Conservation (phyloP, 2,329 filamentous ascomycete genomes). For the Fusarium nelsonii region DNA sequence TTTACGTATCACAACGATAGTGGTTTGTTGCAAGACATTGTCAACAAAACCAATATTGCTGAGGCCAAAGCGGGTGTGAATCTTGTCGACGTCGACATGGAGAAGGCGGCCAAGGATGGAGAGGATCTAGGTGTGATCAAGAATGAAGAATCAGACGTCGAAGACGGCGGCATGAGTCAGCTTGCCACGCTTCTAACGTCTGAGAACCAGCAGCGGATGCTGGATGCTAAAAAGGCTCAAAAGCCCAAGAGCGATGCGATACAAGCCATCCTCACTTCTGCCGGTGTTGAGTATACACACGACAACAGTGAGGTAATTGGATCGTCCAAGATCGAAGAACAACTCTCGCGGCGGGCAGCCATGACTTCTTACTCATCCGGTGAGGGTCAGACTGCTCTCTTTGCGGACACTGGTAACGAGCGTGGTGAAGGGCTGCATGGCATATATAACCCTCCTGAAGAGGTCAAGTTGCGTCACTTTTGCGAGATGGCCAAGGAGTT, state of each 20-base stretch:
- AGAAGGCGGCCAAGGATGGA: constrained; percentile 68
- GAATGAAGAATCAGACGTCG: constrained; percentile 64
- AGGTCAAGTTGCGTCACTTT: constrained; percentile 84
- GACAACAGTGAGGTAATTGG: constrained; percentile 97
- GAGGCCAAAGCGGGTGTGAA: constrained; percentile 89
- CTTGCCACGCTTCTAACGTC: constrained; percentile 68
- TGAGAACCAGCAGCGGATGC: constrained; percentile 59
- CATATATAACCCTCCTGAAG: constrained; percentile 77
- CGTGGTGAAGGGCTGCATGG: constrained; percentile 51
- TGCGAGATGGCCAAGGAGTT: constrained; percentile 88
- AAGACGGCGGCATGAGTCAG: constrained; percentile 78
- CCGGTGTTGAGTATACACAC: constrained; percentile 94
- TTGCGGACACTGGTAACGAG: constrained; percentile 63
- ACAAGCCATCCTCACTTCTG: constrained; percentile 87
- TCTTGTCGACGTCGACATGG: constrained; percentile 81
- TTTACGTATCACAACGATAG: constrained; percentile 85
- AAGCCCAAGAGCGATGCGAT: constrained; percentile 76
- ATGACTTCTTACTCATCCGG: constrained; percentile 62
- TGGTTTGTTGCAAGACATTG: constrained; percentile 89
- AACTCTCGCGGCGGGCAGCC: constrained; percentile 81
- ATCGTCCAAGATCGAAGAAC: constrained; percentile 89
- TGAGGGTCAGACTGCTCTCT: constrained; percentile 68
- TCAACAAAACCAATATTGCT: constrained; percentile 98
- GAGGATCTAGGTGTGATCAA: constrained; percentile 59
- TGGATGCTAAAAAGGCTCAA: constrained; percentile 52